Base-by-base conservation (phyloP, 306 rosid genomes). In the Prunus kanzakura region DNA sequence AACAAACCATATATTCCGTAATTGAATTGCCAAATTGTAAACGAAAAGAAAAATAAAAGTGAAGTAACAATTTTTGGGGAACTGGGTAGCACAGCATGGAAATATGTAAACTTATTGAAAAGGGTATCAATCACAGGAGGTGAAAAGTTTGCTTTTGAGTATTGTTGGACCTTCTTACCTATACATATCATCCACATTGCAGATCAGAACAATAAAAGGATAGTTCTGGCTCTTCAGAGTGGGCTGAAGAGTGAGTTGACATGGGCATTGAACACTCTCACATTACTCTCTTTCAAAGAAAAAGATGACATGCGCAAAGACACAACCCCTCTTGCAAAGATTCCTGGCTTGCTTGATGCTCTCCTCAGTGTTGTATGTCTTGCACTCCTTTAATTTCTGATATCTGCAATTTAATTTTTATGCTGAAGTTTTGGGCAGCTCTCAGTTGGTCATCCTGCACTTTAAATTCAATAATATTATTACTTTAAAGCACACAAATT, bases 151-250 rank as follows among this genome's bases (percentile, higher is more conserved):
- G 2, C 9, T 29, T 2, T 43, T 4, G 22, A 56, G 60, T n/a
- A 54, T 13, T 12, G 65, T 19, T 20, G 27, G 20, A 14, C 15
- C 16, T 41, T 38, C 54, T 56, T 8, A 14, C 2, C 15, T 4
- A 57, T 35, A 8, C 47, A 12, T 16, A 64, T 20, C n/a, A 2
- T 61, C 56, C 46, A 4, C 22, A 19, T 83, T 82, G 27, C 84
- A 96, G 99, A 89, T 81, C 98, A 92, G 87, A 96, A 91, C 92
- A 89, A 89, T 79, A 96, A 91, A 80, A 92, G 98, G 81, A 87
- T 96, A 74, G 98, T 96, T 72, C 78, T 91, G 77, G 98, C 99
- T 45, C 91, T 95, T 71, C 99, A 95, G 80, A 95, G 99, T 82
- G 98, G 99, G 74, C 79, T 95, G 38, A 95, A 95, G 91, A 95